These are phyloP conservation scores for Cryphonectria carpinicola DNA, from an alignment of 2,329 filamentous ascomycete species.

Conservation along the genomic window DNA sequence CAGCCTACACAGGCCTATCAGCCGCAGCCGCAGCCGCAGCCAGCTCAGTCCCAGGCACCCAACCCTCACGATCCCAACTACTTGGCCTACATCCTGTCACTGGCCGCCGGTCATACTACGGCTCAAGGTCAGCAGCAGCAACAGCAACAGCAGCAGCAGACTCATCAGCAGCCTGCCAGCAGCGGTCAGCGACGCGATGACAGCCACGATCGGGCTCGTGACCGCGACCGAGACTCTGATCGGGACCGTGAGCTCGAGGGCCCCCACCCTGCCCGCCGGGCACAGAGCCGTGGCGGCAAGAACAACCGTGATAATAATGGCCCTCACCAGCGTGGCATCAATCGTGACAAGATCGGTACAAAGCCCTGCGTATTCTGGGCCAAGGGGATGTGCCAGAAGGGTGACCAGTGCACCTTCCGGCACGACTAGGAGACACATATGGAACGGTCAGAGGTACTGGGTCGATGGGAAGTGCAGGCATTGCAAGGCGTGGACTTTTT, in stretches of 20 bases:
- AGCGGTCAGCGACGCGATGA: slow-evolving; percentile 30
- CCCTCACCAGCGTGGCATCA: slow-evolving; percentile 48
- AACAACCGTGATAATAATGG: slow-evolving; percentile 19
- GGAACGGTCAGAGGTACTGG: slow-evolving; percentile 40
- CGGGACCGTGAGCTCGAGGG: slow-evolving; percentile 37
- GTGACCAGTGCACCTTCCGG: slow-evolving; percentile 74
- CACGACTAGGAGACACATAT: slow-evolving; percentile 55
- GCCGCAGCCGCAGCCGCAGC: slow-evolving; percentile 24
- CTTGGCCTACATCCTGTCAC: slow-evolving; percentile 32
- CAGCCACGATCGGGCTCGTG: slow-evolving; percentile 32
- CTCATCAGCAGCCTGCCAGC: slow-evolving; percentile 23
- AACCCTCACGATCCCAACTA: slow-evolving; percentile 47
- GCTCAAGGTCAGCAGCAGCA: slow-evolving; percentile 20
- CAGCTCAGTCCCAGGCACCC: slow-evolving; percentile 29
- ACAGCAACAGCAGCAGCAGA: slow-evolving; percentile 14
- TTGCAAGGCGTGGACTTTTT: not conserved
- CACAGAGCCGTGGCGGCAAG: slow-evolving; percentile 38
- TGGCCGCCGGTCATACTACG: slow-evolving; percentile 26
- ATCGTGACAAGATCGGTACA: slow-evolving; percentile 65
- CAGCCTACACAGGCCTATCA: slow-evolving; percentile 28
- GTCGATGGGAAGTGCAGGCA: not conserved
- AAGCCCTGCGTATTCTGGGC: slow-evolving; percentile 73
- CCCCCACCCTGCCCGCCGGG: slow-evolving; percentile 37
- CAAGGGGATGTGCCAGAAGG: slow-evolving; percentile 73
- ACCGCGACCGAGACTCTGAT: slow-evolving; percentile 35